These are phyloP conservation scores for Erigeron canadensis DNA, from an alignment of 129 eudicot genomes.

Conservation along the genomic window DNA sequence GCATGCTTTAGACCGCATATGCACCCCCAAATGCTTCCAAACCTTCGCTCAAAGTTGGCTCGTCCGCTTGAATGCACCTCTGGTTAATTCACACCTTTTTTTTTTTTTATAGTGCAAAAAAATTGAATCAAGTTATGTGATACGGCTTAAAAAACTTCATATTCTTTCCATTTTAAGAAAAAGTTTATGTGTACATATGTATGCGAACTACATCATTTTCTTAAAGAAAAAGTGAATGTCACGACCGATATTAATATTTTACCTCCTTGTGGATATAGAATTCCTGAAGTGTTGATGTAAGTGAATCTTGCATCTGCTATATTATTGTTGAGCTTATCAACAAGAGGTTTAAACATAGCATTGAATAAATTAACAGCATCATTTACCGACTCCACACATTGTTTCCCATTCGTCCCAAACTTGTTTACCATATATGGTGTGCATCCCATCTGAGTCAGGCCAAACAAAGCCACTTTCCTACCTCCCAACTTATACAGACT, in stretches of 20 bases:
- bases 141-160: too few relatives aligned
- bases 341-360: slow-evolving; percentile 36
- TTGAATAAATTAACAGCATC: slow-evolving; percentile 32
- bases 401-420: neutral
- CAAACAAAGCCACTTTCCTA: slow-evolving; percentile 46
- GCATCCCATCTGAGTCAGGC: slow-evolving; percentile 41
- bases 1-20: too few relatives aligned
- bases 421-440: slow-evolving; percentile 20
- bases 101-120: too few relatives aligned
- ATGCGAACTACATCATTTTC: too few relatives aligned
- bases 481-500: slow-evolving; percentile 45
- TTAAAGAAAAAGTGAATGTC: too few relatives aligned
- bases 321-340: slow-evolving; percentile 30
- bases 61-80: too few relatives aligned
- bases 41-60: too few relatives aligned
- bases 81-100: too few relatives aligned
- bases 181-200: too few relatives aligned
- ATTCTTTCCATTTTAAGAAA: too few relatives aligned
- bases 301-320: slow-evolving; percentile 36
- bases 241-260: neutral
- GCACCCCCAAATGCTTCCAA: too few relatives aligned
- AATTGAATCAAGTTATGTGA: too few relatives aligned
- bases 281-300: slow-evolving; percentile 30
- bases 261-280: slow-evolving; percentile 36
- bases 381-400: slow-evolving; percentile 31